A percentile compares a stretch with the other conserved stretches of the same genome.
Conservation (phyloP, 148 eudicot genomes). For the Diospyros lotus region DNA sequence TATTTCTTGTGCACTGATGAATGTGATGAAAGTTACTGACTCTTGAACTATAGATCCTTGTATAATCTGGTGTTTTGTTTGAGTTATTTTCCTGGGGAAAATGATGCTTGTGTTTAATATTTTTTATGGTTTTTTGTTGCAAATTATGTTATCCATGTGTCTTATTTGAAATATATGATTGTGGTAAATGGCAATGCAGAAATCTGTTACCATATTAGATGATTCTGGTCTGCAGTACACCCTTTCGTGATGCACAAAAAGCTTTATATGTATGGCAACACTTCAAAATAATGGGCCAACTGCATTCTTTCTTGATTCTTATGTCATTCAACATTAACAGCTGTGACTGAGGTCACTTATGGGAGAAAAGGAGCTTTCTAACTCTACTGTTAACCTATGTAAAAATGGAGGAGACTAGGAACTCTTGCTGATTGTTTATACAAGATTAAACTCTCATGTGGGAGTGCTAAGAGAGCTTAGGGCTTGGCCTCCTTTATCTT, state of each 20-base stretch:
- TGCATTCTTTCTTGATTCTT: not conserved
- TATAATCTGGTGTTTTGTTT: not conserved
- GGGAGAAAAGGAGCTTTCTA: too few species aligned
- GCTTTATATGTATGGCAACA: not conserved
- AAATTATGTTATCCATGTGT: not conserved
- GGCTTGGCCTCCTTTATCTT: not conserved
- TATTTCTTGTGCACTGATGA: constrained; percentile 5
- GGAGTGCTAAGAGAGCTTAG: not conserved
- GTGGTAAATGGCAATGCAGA: not conserved
- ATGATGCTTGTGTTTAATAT: not conserved
- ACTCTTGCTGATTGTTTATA: not conserved
- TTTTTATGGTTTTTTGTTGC: not conserved
- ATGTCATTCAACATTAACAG: not conserved
- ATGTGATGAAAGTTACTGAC: not conserved
- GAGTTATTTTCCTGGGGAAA: not conserved
- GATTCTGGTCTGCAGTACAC: not conserved
- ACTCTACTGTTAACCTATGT: too few species aligned
- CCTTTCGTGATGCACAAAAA: not conserved
- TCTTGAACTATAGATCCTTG: not conserved
- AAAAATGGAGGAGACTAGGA: too few species aligned
- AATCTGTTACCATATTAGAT: not conserved
- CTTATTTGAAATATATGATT: not conserved
- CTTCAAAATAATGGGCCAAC: not conserved
- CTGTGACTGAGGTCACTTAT: not conserved
- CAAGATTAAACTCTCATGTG: not conserved